Conservation (phyloP, 225 moss, liverwort and hornwort species). For the Pleurozium schreberi region DNA sequence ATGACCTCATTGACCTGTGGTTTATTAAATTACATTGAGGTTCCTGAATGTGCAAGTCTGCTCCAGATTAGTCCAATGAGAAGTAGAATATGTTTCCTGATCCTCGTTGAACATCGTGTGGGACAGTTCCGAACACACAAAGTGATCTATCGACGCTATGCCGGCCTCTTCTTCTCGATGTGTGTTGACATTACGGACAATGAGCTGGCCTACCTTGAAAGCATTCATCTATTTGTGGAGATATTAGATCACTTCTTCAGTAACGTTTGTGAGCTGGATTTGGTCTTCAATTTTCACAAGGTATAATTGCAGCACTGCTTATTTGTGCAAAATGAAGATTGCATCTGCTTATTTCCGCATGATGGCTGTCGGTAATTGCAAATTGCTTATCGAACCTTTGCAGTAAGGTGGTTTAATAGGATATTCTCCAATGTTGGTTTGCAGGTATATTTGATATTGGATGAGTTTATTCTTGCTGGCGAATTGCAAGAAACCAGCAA, state of each 20-base stretch:
- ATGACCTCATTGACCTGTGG: not conserved
- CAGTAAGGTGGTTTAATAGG: not conserved
- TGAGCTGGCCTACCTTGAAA: conserved; percentile 95
- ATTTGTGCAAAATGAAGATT: not conserved
- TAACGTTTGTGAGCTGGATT: conserved; percentile 97
- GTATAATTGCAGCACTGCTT: not conserved
- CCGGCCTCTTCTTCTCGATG: conserved; percentile 99
- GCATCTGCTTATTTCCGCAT: not conserved
- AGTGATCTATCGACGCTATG: conserved; percentile 94
- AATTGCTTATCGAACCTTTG: not conserved
- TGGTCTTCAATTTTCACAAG: conserved; percentile 99
- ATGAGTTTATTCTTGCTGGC: conserved; percentile 96
- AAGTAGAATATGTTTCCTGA: not conserved
- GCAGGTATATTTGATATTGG: conserved; percentile 94
- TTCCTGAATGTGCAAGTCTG: not conserved
- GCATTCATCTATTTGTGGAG: conserved; percentile 98
- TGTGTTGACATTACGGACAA: conserved; percentile 99
- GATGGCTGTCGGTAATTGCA: not conserved
- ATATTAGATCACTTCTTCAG: conserved; percentile 99
- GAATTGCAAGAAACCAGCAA: conserved; percentile 99
- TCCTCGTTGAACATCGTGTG: not conserved
- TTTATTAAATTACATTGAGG: not conserved
- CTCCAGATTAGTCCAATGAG: not conserved
- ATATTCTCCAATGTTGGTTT: not conserved
- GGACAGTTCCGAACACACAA: conserved; percentile 95